These are phyloP conservation scores for Trametopsis cervina DNA, from an alignment of 768 basidiomycete genomes.

Conservation along the genomic window DNA sequence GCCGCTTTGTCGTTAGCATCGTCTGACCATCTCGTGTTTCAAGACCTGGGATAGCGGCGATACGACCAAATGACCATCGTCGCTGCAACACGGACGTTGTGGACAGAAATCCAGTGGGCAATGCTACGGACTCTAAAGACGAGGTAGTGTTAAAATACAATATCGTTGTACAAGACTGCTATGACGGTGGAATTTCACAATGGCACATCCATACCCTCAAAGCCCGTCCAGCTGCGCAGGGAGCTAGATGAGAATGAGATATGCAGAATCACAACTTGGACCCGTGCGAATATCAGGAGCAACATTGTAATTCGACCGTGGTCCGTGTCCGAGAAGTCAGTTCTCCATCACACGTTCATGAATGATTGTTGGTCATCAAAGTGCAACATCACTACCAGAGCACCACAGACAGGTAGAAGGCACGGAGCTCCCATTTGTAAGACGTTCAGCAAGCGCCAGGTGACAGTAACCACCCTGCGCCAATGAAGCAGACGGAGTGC, in stretches of 20 bases:
- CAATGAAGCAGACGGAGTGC: conserved; percentile 40
- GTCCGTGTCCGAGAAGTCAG: conserved; percentile 21
- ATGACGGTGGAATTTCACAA: no score
- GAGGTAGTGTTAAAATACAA: no score
- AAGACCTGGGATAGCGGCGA: no score
- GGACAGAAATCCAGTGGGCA: no score
- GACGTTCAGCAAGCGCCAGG: conserved; percentile 38
- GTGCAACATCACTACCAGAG: conserved; percentile 28
- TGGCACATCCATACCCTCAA: no score
- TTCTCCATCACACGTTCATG: conserved; percentile 4
- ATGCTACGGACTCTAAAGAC: conserved; percentile 17
- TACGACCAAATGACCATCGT: no score
- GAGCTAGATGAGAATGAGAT: conserved; percentile 39
- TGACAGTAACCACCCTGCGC: conserved; percentile 36
- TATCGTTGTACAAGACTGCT: no score
- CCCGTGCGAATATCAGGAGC: conserved; percentile 18
- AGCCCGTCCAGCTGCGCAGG: no score
- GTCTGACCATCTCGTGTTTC: no score
- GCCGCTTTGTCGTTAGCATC: no score
- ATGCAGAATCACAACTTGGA: conserved; percentile 28
- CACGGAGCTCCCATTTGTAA: conserved; percentile 50
- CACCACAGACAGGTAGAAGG: conserved; percentile 37
- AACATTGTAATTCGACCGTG: conserved; percentile 20
- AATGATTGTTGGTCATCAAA: background rate
- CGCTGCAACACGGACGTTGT: no score